These are phyloP conservation scores for Collybia nuda DNA, from an alignment of 768 basidiomycete species.

Conservation along the genomic window DNA sequence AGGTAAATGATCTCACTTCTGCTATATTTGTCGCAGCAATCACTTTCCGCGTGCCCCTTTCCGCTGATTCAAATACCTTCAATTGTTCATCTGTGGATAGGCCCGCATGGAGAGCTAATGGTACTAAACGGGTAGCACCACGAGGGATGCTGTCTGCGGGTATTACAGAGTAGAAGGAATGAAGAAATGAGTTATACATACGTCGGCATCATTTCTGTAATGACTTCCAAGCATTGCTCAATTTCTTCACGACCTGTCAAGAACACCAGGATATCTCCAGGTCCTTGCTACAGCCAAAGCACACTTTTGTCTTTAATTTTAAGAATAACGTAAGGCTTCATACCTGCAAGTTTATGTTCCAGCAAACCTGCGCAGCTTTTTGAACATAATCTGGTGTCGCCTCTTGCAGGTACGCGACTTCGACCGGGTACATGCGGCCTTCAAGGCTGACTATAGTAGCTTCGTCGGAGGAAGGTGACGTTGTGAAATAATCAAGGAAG, in stretches of 20 bases:
- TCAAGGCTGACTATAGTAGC: slow-evolving; percentile 88
- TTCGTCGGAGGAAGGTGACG: slow-evolving; percentile 59
- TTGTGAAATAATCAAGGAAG: slow-evolving; percentile 87
- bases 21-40: slow-evolving; percentile 96
- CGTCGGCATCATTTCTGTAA: slow-evolving; percentile 79
- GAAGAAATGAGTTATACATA: slow-evolving; percentile 22
- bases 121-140: slow-evolving; percentile 55
- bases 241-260: slow-evolving; percentile 97
- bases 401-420: slow-evolving; percentile 83
- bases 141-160: slow-evolving; percentile 41
- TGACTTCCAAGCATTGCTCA: slow-evolving; percentile 78
- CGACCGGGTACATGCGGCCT: slow-evolving; percentile 93
- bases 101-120: slow-evolving; percentile 86
- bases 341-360: slow-evolving; percentile 82
- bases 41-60: slow-evolving; percentile 81
- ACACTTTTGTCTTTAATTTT: slow-evolving; percentile 2
- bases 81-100: slow-evolving; percentile 87
- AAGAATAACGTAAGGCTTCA: slow-evolving; percentile 7
- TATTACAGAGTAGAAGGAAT: neutral
- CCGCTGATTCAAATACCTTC: slow-evolving; percentile 75
- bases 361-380: slow-evolving; percentile 79
- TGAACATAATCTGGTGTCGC: slow-evolving; percentile 79
- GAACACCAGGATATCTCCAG: slow-evolving; percentile 92
- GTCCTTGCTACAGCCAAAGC: slow-evolving; percentile 53
- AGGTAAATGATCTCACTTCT: slow-evolving; percentile 51